Base-by-base conservation (phyloP, 345 rosid species). In the Acer negundo region DNA sequence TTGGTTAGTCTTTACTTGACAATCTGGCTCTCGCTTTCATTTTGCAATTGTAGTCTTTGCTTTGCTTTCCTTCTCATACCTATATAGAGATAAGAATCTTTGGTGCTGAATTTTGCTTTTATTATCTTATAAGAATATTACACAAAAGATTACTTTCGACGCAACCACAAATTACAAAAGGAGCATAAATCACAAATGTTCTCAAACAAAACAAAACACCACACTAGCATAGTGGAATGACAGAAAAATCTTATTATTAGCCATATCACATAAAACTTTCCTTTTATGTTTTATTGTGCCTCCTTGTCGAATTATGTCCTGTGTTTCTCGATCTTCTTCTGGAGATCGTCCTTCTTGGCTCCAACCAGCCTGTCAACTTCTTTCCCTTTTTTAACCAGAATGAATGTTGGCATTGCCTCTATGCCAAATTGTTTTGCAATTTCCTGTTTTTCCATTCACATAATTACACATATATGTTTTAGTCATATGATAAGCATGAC, bases 351-450 rank as follows among this genome's bases (percentile, higher is more conserved):
- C 79, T 85, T 80, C 24, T 78, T 88, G 77, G 88, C 85, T 7
- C 98, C 96, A 20, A 81, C 89, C 9, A 93, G 66, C 80, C 82
- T 87, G 26, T 87, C 91, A 17, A 92, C 70, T 71, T 85, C 92
- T 73, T 78, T 77, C 65, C 98, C 97, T 69, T 80, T 82, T 89
- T 91, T 93, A 56, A 93, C 70, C 35, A 95, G 82, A 56, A 85
- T 78, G 70, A 92, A 85, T 16, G 89, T 86, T 24, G 94, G 97
- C 87, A 93, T 65, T 16, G 85, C 78, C 44, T 76, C 75, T 23
- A 85, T 85, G 1, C 73, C 77, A 47, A 79, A 90, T 71, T 82
- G 81, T 72, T 15, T 28, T 15, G 89, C 88, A 76, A 88, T 87
- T 59, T 75, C 78, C 97, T 93, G 85, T 80, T 58, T 69, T 62